phyloP scores from a whole-genome alignment of 805 yeast genomes.

The Metschnikowia bowlesiae region DNA sequence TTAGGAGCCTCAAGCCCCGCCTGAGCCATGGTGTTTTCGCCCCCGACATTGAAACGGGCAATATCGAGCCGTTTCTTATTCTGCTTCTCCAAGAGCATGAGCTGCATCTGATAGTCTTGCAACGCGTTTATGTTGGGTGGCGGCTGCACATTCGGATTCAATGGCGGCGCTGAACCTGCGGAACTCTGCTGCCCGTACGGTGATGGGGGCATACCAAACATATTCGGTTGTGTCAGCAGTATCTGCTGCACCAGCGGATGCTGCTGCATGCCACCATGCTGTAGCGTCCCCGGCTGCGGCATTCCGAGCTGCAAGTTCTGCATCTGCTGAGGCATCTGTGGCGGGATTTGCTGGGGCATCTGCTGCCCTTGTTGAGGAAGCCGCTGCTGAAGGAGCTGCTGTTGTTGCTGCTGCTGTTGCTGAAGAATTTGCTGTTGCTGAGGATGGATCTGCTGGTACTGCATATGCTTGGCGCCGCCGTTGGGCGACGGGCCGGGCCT shows the following conservation, averaged over 20 bases:
- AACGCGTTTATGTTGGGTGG: conserved; percentile 50
- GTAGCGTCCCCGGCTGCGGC: neutral
- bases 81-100: conserved; percentile 69
- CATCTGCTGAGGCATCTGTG: conserved; percentile 5
- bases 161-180: conserved; percentile 3
- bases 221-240: neutral
- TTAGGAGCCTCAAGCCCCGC: conserved; percentile 8
- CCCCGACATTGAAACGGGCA: conserved; percentile 34
- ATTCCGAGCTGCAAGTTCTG: conserved; percentile 1
- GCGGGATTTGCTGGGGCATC: conserved; percentile 2
- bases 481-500: conserved; percentile 5
- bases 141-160: conserved; percentile 8
- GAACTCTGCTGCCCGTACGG: conserved; percentile 2
- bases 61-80: conserved; percentile 64
- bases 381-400: conserved; percentile 2
- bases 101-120: conserved; percentile 78
- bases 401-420: conserved; percentile 11
- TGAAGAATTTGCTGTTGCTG: conserved; percentile 2
- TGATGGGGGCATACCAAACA: neutral
- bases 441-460: conserved; percentile 9
- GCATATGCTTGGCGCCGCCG: neutral
- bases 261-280: neutral
- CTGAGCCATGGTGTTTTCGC: conserved; percentile 9
- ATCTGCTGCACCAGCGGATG: neutral
- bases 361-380: conserved; percentile 5